phyloP scores from a whole-genome alignment of 2,329 filamentous ascomycete species.

The Neurospora crassa region DNA sequence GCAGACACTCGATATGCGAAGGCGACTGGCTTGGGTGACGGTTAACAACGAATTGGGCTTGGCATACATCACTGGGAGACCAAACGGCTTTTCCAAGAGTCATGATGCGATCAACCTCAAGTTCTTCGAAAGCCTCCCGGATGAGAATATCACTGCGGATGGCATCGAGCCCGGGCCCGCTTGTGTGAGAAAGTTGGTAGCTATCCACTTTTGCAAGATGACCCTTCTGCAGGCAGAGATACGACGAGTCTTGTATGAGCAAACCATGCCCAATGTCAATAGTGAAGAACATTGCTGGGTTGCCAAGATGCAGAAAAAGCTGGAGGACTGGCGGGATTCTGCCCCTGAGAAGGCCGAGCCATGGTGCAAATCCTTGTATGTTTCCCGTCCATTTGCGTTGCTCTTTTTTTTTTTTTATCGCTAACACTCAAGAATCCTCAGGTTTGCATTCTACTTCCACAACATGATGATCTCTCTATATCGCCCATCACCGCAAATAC shows the following conservation, averaged over 20 bases:
- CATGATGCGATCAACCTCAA: slow-evolving; percentile 77
- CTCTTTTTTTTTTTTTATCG: neutral
- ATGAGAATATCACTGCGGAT: slow-evolving; percentile 69
- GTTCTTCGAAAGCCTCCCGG: slow-evolving; percentile 75
- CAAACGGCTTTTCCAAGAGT: slow-evolving; percentile 72
- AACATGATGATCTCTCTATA: slow-evolving; percentile 84
- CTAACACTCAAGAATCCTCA: slow-evolving; percentile 23
- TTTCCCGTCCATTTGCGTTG: slow-evolving; percentile 2
- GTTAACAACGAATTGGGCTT: slow-evolving; percentile 83
- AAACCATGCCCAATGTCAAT: slow-evolving; percentile 65
- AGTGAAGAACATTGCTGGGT: slow-evolving; percentile 86
- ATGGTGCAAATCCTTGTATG: slow-evolving; percentile 74
- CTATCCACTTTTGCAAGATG: slow-evolving; percentile 93
- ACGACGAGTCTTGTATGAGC: slow-evolving; percentile 74
- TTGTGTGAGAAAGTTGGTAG: slow-evolving; percentile 76
- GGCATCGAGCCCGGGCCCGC: slow-evolving; percentile 64
- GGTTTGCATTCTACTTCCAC: slow-evolving; percentile 64
- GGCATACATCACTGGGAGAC: slow-evolving; percentile 78
- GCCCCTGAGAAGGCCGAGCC: slow-evolving; percentile 55
- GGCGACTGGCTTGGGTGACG: slow-evolving; percentile 80
- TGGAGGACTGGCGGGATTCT: slow-evolving; percentile 69
- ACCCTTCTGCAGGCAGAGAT: slow-evolving; percentile 81
- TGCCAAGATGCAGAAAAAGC: slow-evolving; percentile 63
- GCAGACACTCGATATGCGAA: slow-evolving; percentile 78
- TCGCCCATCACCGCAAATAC: slow-evolving; percentile 84